These are phyloP conservation scores for Chlamydomonas sphaeroides DNA, from an alignment of 139 green algal genomes.

Conservation along the genomic window DNA sequence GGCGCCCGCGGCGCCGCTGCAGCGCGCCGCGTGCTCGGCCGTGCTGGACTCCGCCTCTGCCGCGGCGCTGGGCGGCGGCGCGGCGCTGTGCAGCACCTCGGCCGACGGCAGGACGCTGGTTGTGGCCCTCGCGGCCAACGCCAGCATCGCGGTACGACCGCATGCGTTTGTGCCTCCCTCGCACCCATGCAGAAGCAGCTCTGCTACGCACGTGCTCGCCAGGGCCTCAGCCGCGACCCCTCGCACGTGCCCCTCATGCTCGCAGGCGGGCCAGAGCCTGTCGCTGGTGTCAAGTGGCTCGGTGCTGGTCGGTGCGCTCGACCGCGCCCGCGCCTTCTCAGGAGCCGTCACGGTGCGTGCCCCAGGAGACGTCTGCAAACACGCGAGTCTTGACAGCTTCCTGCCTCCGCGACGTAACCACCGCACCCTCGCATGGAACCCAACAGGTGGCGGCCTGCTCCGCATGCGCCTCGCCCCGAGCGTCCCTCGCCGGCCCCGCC, in stretches of 20 bases:
- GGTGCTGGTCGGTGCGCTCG: background rate
- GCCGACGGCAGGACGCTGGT: background rate
- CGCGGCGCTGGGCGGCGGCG: background rate
- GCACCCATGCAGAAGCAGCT: no score
- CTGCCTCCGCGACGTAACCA: no score
- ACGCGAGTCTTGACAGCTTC: no score
- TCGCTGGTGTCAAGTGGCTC: background rate
- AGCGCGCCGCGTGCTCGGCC: background rate
- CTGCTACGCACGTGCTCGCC: no score
- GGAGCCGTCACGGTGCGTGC: slow-evolving; percentile 7
- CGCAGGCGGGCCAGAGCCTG: background rate
- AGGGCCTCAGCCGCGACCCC: no score
- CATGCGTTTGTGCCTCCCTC: no score
- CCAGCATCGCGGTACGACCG: background rate
- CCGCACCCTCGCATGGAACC: no score
- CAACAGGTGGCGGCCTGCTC: background rate
- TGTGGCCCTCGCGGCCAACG: background rate
- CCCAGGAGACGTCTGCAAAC: no score
- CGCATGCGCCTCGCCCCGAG: no score
- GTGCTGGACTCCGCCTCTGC: background rate
- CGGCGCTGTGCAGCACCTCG: slow-evolving; percentile 3
- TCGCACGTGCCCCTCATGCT: no score
- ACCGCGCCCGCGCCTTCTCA: slow-evolving; percentile 1
- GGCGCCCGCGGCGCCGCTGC: background rate
- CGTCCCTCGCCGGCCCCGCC: background rate